Evolutionary conservation across 2,329 filamentous ascomycete genomes (phyloP), one percentile per base, ranked within the genome.

Genomic region (Akanthomyces muscarius): DNA sequence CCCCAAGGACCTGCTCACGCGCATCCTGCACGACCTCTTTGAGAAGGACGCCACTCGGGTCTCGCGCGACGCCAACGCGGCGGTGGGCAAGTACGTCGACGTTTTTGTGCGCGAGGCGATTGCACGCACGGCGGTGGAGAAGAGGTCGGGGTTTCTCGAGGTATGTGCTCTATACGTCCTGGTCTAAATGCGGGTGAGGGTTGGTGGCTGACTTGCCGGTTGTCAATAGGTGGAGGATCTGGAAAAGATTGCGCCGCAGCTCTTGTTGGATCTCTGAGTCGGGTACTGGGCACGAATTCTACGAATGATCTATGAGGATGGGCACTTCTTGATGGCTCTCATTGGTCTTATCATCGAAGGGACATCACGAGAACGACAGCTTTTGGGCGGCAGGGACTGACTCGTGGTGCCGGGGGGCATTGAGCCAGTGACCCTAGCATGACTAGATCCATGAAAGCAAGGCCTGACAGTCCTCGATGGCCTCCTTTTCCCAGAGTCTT

Each of bases 71-170:
- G 92, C 92, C 4, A 91, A 93, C 72, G 82, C 79, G 7, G 85
- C 92, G 1, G 84, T 93, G 64, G 89, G 87, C 16, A 92, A 89
- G 76, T 98, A 98, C 73, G 83, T 97, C 75, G 92, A 97, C 75
- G 86, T 94, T 0, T 98, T 97, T 76, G 89, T 97, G 60, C 83
- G 90, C 65, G 94, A 98, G 78, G 91, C 92, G 1, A 87, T 98
- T 72, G 91, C 92, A 18, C 78, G 94, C 71, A 88, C 91, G 45
- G 85, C 87, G 11, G 86, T 87, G 64, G 89, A 91, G 79, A 88
- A 89, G 71, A 80, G 80, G 38, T 81, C 85, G 64, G 87, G 85
- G 4, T 92, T 93, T 71, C 73, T 94, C 42, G 91, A 95, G 84
- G 89, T 92, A 52, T 57, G 53, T 58, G 10, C 21, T 28, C 33